Evolutionary conservation across 768 basidiomycete genomes (phyloP).

Genomic region (Coprinellus aureogranulatus): DNA sequence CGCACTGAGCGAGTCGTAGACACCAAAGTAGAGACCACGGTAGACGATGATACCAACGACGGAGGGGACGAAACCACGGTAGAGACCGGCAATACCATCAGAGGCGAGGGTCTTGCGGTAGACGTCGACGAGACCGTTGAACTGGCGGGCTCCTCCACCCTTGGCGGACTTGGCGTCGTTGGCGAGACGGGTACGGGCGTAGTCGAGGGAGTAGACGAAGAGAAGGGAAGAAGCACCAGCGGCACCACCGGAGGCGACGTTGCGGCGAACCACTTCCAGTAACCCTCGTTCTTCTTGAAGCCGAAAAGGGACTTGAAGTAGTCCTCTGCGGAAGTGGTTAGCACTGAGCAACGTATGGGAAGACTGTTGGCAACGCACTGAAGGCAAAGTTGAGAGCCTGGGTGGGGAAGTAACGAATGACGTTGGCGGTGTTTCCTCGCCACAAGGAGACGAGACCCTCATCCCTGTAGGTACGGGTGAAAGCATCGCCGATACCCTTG

Average conservation of each 20-base stretch:
- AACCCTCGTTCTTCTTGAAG: slow-evolving; percentile 97
- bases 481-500: slow-evolving; percentile 95
- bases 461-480: slow-evolving; percentile 85
- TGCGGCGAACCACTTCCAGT: slow-evolving; percentile 99
- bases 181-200: slow-evolving; percentile 98
- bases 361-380: slow-evolving; percentile 62
- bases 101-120: slow-evolving; percentile 97
- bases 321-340: slow-evolving; percentile 61
- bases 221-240: slow-evolving; percentile 98
- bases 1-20: slow-evolving; percentile 90
- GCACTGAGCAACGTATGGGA: neutral
- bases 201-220: slow-evolving; percentile 99
- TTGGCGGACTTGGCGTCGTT: slow-evolving; percentile 97
- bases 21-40: slow-evolving; percentile 99
- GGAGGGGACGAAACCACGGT: slow-evolving; percentile 99
- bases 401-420: slow-evolving; percentile 99
- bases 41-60: slow-evolving; percentile 99
- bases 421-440: slow-evolving; percentile 99
- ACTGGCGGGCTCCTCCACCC: slow-evolving; percentile 87
- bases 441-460: slow-evolving; percentile 96
- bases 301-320: slow-evolving; percentile 99
- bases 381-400: slow-evolving; percentile 99
- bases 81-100: slow-evolving; percentile 98
- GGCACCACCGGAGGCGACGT: slow-evolving; percentile 97
- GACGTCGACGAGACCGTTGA: slow-evolving; percentile 97